Evolutionary conservation across 208 protist species (phyloP), one percentile per base, ranked within the genome.

Genomic region (Acanthamoeba quina): DNA sequence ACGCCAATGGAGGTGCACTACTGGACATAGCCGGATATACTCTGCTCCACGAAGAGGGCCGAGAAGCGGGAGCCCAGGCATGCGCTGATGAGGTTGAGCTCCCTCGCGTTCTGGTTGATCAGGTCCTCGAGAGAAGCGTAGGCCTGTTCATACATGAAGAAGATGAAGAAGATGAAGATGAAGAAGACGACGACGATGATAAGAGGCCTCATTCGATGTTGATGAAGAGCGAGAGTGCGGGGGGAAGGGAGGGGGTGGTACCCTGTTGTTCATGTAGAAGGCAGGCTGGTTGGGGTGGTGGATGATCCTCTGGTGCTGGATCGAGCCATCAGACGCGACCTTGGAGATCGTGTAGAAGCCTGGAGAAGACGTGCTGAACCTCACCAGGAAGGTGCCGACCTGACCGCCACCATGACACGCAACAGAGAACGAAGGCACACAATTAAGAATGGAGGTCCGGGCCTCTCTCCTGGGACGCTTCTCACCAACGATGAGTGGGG

Each of bases 301-400:
- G 37, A 93, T 82, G 56, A 96, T 96, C 60, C 95, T 91, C 76
- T 96, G 95, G 85, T 96, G 95, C 24, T 93, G 76, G 52, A 96
- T 96, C 58, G 70, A 68, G 44, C 94, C 94, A 85, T 94, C 93
- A 19, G 78, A 82, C 11, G 94, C 94, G 37, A 96, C 95, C 68
- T 96, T 96, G 5, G 94, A 96, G 60, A 96, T 95, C 13, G 95
- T 96, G 52, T 94, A 96, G n/a, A 85, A 90, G 74, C 94, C 95
- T 54, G 89, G 93, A 31, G 90, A 88, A 64, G 54, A 91, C 4
- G 95, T 96, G 37, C 88, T 95, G 64, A 96, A 96, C 21, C 96
- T 26, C 3, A 96, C 96, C 49, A 96, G 82, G 93, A 96, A 96
- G 41, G 96, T 96, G 47, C 96, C 96, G 19, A 96, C 95, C 72